These are phyloP conservation scores for Cinnamomum micranthum DNA, from an alignment of 164 flowering plant genomes.

Conservation along the genomic window DNA sequence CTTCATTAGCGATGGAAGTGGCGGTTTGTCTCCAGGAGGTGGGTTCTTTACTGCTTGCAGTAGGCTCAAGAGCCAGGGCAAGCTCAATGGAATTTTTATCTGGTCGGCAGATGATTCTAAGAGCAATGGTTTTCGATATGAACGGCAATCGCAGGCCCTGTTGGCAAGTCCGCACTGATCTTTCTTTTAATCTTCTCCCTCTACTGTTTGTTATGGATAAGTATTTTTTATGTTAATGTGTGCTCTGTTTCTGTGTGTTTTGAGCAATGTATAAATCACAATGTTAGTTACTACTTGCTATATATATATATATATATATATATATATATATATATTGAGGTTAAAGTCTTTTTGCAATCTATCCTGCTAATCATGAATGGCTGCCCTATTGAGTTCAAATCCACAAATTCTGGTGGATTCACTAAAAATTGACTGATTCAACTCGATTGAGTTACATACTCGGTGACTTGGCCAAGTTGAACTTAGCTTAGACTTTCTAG, in stretches of 20 bases:
- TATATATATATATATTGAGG: too few species aligned
- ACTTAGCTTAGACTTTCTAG: too few species aligned
- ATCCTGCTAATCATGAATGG: too few species aligned
- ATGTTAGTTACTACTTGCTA: too few species aligned
- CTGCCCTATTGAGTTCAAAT: too few species aligned
- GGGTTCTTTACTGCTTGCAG: slow-evolving; percentile 55
- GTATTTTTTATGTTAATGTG: neutral
- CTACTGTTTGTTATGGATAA: neutral
- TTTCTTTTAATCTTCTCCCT: neutral
- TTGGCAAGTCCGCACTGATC: slow-evolving; percentile 23
- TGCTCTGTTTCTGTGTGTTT: neutral
- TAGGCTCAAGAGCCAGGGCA: slow-evolving; percentile 27
- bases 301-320: too few species aligned
- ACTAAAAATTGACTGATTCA: too few species aligned
- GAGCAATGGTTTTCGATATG: slow-evolving; percentile 32
- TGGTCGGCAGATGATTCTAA: slow-evolving; percentile 68
- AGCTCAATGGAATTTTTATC: slow-evolving; percentile 47
- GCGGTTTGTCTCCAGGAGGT: slow-evolving; percentile 38
- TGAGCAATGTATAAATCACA: too few species aligned
- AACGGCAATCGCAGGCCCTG: slow-evolving; percentile 41
- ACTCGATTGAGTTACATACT: too few species aligned
- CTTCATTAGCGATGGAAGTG: slow-evolving; percentile 36
- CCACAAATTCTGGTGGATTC: too few species aligned
- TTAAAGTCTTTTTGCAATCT: too few species aligned
- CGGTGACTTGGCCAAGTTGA: too few species aligned